These are phyloP conservation scores for Pseudocercospora ulei DNA, from an alignment of 2,329 filamentous ascomycete genomes.

Conservation along the genomic window DNA sequence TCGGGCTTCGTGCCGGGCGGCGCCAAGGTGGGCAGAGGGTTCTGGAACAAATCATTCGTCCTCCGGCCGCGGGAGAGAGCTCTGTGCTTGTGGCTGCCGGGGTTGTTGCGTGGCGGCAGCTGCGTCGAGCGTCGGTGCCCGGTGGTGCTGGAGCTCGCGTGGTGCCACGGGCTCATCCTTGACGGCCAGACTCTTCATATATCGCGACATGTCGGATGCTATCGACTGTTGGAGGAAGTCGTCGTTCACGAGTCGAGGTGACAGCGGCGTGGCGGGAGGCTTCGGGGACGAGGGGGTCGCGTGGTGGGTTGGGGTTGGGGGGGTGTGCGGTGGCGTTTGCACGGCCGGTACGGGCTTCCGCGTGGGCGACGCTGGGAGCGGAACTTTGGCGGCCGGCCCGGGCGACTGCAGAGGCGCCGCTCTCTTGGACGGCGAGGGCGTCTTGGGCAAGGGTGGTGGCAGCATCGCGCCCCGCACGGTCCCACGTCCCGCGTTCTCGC, in stretches of 20 bases:
- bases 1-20: slow-evolving; percentile 16
- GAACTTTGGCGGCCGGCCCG: slow-evolving; percentile 37
- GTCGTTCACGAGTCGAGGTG: slow-evolving; percentile 35
- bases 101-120: slow-evolving; percentile 12
- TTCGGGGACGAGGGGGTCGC: slow-evolving; percentile 29
- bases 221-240: slow-evolving; percentile 44
- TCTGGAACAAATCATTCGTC: slow-evolving; percentile 30
- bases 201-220: slow-evolving; percentile 38
- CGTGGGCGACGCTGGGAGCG: slow-evolving; percentile 41
- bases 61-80: slow-evolving; percentile 9
- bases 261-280: slow-evolving; percentile 30
- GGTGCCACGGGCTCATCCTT: slow-evolving; percentile 30
- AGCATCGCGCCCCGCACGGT: slow-evolving; percentile 28
- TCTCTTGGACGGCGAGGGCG: slow-evolving; percentile 40
- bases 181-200: slow-evolving; percentile 33
- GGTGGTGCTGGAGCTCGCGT: slow-evolving; percentile 20
- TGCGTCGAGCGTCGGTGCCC: slow-evolving; percentile 10
- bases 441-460: slow-evolving; percentile 33
- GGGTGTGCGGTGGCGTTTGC: slow-evolving; percentile 32
- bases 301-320: slow-evolving; percentile 25
- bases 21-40: slow-evolving; percentile 31
- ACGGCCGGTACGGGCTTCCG: slow-evolving; percentile 34
- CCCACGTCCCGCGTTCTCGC: slow-evolving; percentile 31
- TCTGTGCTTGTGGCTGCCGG: slow-evolving; percentile 12
- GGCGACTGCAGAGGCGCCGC: slow-evolving; percentile 33